These are phyloP conservation scores for Scolecobasidium constrictum DNA, from an alignment of 2,329 filamentous ascomycete species.

Conservation along the genomic window DNA sequence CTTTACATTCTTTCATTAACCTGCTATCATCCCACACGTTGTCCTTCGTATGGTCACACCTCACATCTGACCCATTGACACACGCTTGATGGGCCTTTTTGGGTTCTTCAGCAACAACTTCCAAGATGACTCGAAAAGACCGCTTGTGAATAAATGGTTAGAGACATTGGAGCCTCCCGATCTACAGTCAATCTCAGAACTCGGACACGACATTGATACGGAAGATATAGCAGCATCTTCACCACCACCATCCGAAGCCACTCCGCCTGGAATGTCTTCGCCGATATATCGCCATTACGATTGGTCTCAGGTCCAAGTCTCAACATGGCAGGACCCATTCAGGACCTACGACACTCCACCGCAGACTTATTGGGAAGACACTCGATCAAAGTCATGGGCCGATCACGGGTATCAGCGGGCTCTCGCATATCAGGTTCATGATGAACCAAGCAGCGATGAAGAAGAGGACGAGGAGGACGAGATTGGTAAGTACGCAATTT, in stretches of 20 bases:
- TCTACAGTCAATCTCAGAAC: background rate
- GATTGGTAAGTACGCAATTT: slow-evolving; percentile 1
- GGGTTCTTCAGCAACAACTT: slow-evolving; percentile 4
- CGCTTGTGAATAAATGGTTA: slow-evolving; percentile 9
- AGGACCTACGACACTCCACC: background rate
- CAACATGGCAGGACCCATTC: slow-evolving; percentile 2
- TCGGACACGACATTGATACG: background rate
- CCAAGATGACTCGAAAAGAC: slow-evolving; percentile 4
- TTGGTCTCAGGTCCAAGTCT: slow-evolving; percentile 2
- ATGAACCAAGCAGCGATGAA: slow-evolving; percentile 4
- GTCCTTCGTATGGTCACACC: background rate
- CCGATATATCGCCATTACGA: slow-evolving; percentile 3
- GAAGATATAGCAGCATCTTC: background rate
- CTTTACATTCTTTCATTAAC: background rate
- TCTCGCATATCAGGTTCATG: background rate
- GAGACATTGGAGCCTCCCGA: slow-evolving; percentile 5
- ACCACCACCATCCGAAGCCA: background rate
- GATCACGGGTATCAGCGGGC: background rate
- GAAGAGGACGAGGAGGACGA: slow-evolving; percentile 6
- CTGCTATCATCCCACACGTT: background rate
- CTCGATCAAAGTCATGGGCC: background rate
- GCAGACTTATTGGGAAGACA: slow-evolving; percentile 1
- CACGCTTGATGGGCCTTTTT: slow-evolving; percentile 8
- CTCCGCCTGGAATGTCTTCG: background rate
- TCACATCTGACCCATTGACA: background rate